Evolutionary conservation across 176 grass and related monocot species (phyloP).

Genomic region (Rhynchospora tenuis): DNA sequence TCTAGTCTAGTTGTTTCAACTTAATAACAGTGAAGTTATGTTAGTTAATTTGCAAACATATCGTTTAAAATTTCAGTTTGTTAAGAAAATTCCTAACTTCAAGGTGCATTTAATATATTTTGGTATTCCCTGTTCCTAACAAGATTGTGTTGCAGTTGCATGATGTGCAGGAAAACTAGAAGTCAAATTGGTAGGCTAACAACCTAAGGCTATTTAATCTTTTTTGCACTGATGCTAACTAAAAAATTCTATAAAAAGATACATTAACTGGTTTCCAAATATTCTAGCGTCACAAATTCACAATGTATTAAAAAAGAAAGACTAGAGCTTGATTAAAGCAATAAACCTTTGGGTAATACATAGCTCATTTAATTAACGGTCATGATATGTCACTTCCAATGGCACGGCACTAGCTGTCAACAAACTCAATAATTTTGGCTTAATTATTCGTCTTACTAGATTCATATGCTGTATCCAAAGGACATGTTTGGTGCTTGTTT

Average conservation of each 20-base stretch:
- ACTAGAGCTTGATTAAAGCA: neutral
- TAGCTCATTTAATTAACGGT: neutral
- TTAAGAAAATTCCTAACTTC: neutral
- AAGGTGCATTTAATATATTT: neutral
- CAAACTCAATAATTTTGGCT: constrained; percentile 9
- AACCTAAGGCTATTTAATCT: neutral
- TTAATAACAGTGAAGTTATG: neutral
- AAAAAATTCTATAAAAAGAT: neutral
- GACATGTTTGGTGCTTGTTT: neutral
- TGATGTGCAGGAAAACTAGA: neutral
- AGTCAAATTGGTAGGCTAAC: constrained; percentile 17
- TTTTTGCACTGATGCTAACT: neutral
- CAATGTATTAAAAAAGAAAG: neutral
- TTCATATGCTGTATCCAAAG: neutral
- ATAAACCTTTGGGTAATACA: neutral
- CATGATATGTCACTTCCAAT: neutral
- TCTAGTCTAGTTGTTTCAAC: neutral
- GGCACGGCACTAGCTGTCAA: constrained; percentile 6
- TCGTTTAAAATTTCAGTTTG: neutral
- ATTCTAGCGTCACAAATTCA: neutral
- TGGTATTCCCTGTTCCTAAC: neutral
- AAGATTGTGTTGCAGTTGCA: neutral
- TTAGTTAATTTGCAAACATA: neutral
- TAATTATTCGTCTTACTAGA: neutral
- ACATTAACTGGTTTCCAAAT: neutral